phyloP scores from a whole-genome alignment of 2,329 filamentous ascomycete species.

The Fonsecaea pugnacius region DNA sequence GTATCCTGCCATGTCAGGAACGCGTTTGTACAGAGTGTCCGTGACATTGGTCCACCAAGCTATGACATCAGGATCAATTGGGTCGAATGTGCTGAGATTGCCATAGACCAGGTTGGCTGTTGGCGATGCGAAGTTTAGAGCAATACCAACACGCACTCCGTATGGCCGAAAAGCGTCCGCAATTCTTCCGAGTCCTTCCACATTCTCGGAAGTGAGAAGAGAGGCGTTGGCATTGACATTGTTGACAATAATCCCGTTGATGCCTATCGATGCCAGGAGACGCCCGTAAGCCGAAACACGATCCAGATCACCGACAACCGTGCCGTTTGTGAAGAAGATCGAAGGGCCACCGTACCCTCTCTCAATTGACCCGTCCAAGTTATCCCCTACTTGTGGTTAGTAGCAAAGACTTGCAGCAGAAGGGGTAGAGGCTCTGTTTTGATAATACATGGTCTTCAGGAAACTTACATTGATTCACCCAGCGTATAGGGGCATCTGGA shows the following conservation, averaged over 20 bases:
- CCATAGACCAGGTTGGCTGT: constrained; percentile 51
- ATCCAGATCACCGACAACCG: constrained; percentile 59
- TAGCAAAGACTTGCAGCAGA: not conserved
- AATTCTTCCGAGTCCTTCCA: constrained; percentile 65
- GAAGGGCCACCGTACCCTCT: constrained; percentile 70
- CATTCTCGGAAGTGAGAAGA: constrained; percentile 60
- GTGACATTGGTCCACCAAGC: constrained; percentile 67
- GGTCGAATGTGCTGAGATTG: constrained; percentile 66
- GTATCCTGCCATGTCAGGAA: constrained; percentile 72
- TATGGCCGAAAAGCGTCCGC: constrained; percentile 70
- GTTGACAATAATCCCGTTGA: constrained; percentile 71
- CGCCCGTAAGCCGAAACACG: constrained; percentile 67
- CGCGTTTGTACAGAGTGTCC: constrained; percentile 60
- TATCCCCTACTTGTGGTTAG: constrained; percentile 51
- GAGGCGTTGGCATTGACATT: constrained; percentile 72
- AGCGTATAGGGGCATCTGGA: constrained; percentile 66
- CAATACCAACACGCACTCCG: constrained; percentile 67
- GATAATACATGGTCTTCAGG: not conserved
- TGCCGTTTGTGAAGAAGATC: constrained; percentile 68
- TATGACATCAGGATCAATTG: constrained; percentile 63
- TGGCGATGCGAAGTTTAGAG: constrained; percentile 71
- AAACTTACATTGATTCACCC: constrained; percentile 67
- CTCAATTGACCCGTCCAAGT: constrained; percentile 66
- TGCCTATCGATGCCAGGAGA: constrained; percentile 66
- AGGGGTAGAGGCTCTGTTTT: not conserved